Evolutionary conservation across 2,329 filamentous ascomycete genomes (phyloP), one percentile per base, ranked within the genome.

Genomic region (Periconia digitata): DNA sequence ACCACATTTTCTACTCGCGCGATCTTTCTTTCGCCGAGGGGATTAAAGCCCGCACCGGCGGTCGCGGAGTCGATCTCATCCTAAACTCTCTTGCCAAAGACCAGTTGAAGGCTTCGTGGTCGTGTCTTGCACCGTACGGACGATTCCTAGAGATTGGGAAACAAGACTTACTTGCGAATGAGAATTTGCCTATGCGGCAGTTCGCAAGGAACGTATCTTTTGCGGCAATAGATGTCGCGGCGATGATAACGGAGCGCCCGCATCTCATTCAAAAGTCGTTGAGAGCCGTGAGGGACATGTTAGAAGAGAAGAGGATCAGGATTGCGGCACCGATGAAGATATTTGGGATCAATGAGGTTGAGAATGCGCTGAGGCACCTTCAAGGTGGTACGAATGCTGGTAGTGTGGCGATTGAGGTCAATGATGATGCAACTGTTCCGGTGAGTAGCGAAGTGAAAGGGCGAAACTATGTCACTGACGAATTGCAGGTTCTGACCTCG

Each of bases 111-210:
- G 32, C 24, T 0, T 74, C 70, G 0, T 81, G 74, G 75, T 52
- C 67, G 6, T 76, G 73, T 37, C 61, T 79, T 2, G 76, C 76
- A 0, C 39, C 48, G 18, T 51, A 42, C 34, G 55, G 55, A 6
- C 39, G 40, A 3, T 44, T 54, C 18, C 23, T 55, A 13, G 53
- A 58, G 39, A 37, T 58, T 27, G 53, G 55, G 3, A 51, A 49
- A 32, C 21, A 24, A 16, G 55, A 58, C 18, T 47, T 57, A 17
- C 37, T 34, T 6, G 22, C 36, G 8, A 53, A 55, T 16, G 39
- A 45, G 1, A 35, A 40, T 5, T 22, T 57, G 1, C 40, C 47
- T 17, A 57, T 57, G 54, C 29, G 15, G 7, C 21, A 22, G 8
- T 57, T 57, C 21, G 29, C 13, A 21, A 20, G 43, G 1, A 50